Conservation (phyloP, 1,284 basidiomycete genomes). For the Cryptococcus jaspeensis region DNA sequence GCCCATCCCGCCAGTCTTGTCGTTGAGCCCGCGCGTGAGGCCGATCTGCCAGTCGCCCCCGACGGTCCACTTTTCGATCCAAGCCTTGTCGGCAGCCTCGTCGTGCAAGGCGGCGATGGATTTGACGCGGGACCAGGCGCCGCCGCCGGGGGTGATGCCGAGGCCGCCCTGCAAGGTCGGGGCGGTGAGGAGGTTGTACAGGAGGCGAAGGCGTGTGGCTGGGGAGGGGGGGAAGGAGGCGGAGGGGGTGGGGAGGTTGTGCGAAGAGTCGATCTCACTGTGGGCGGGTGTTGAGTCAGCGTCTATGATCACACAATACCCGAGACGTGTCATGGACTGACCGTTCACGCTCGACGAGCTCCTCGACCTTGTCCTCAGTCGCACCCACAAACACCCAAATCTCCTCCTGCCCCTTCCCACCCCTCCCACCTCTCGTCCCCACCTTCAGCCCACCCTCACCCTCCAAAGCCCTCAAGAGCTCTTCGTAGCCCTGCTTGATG, state of each 20-base stretch:
- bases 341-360: constrained; percentile 72
- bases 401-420: constrained; percentile 59
- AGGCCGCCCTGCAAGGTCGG: constrained; percentile 70
- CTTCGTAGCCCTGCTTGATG: constrained; percentile 37
- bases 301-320: background rate
- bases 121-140: constrained; percentile 74
- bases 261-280: constrained; percentile 28
- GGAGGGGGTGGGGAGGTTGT: constrained; percentile 63
- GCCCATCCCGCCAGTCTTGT: constrained; percentile 33
- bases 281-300: background rate
- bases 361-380: constrained; percentile 61
- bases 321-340: constrained; percentile 50
- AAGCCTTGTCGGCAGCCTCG: constrained; percentile 57
- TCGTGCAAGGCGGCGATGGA: constrained; percentile 81
- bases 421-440: constrained; percentile 30
- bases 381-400: constrained; percentile 78
- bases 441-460: constrained; percentile 41
- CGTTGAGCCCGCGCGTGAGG: constrained; percentile 55
- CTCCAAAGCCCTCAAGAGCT: constrained; percentile 36
- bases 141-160: constrained; percentile 67
- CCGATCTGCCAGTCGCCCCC: constrained; percentile 57
- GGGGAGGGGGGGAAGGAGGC: constrained; percentile 60
- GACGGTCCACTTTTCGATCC: constrained; percentile 43
- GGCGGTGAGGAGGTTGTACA: constrained; percentile 72
- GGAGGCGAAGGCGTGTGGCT: constrained; percentile 63